These are phyloP conservation scores for Ustilago tritici DNA, from an alignment of 1,284 basidiomycete genomes.

Conservation along the genomic window DNA sequence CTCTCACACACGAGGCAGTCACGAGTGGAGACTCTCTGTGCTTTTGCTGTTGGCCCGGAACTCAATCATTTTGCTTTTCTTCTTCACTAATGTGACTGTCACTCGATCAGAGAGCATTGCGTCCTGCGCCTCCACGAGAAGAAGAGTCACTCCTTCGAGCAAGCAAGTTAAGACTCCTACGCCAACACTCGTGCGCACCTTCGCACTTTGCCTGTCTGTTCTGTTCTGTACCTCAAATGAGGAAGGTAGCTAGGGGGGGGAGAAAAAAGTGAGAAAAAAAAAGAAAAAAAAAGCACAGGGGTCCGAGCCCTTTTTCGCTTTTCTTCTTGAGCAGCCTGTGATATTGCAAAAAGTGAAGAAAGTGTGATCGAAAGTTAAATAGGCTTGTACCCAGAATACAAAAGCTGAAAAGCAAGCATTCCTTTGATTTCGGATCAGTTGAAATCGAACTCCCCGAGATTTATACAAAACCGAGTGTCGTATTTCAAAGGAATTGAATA, in stretches of 20 bases:
- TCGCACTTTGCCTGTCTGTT: neutral
- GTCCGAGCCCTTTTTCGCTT: conserved; percentile 19
- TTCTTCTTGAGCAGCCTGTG: conserved; percentile 24
- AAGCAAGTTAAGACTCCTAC: neutral
- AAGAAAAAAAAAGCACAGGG: too few species aligned
- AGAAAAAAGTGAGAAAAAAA: too few species aligned
- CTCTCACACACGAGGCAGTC: conserved; percentile 5
- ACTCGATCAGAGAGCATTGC: neutral
- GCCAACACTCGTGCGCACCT: conserved; percentile 6
- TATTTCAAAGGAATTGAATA: neutral
- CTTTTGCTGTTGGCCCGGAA: neutral
- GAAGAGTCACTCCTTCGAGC: neutral
- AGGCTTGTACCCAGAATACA: neutral
- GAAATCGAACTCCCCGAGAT: neutral
- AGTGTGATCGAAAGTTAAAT: conserved; percentile 23
- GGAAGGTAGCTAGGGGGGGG: too few species aligned
- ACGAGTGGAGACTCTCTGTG: conserved; percentile 1
- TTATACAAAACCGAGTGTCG: neutral
- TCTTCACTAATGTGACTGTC: neutral
- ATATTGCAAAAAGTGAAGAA: conserved; percentile 15
- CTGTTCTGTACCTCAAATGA: neutral
- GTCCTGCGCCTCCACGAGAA: neutral
- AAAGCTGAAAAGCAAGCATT: neutral
- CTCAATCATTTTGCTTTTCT: neutral
- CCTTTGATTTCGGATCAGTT: neutral